Conservation (phyloP, 345 rosid species). For the Populus euphratica region DNA sequence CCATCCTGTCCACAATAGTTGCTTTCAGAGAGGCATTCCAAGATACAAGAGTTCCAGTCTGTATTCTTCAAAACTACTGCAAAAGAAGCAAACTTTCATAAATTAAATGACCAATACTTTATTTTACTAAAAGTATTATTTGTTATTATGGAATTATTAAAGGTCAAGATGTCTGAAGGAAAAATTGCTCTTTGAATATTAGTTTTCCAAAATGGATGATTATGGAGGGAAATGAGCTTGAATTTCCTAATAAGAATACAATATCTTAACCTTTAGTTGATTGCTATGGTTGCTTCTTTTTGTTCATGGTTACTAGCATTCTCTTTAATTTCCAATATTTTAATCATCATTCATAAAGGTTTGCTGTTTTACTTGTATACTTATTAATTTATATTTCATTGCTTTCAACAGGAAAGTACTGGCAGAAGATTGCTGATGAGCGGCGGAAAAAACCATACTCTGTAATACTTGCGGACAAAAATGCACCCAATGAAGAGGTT, state of each 20-base stretch:
- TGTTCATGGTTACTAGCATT: neutral
- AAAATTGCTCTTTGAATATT: too few species aligned
- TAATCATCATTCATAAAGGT: neutral
- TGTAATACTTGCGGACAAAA: conserved; percentile 93
- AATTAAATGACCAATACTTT: too few species aligned
- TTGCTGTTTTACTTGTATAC: neutral
- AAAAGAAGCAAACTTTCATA: too few species aligned
- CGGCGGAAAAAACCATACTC: conserved; percentile 67
- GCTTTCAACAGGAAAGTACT: conserved; percentile 60
- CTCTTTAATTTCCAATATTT: neutral
- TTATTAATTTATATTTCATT: neutral
- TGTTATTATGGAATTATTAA: too few species aligned
- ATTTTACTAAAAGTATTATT: too few species aligned
- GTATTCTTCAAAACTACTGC: too few species aligned
- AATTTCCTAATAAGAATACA: neutral
- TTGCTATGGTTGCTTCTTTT: neutral
- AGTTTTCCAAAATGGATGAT: neutral
- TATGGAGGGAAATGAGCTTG: neutral
- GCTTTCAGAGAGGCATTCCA: too few species aligned
- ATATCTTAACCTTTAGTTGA: neutral
- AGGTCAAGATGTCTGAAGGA: too few species aligned
- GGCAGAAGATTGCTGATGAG: conserved; percentile 83
- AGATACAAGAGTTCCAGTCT: too few species aligned
- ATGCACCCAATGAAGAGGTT: conserved; percentile 99
- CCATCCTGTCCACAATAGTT: too few species aligned